A percentile compares a stretch with the other conserved stretches of the same genome.
phyloP scores from a whole-genome alignment of 2,329 filamentous ascomycete genomes.

The Pseudocercospora vitis region DNA sequence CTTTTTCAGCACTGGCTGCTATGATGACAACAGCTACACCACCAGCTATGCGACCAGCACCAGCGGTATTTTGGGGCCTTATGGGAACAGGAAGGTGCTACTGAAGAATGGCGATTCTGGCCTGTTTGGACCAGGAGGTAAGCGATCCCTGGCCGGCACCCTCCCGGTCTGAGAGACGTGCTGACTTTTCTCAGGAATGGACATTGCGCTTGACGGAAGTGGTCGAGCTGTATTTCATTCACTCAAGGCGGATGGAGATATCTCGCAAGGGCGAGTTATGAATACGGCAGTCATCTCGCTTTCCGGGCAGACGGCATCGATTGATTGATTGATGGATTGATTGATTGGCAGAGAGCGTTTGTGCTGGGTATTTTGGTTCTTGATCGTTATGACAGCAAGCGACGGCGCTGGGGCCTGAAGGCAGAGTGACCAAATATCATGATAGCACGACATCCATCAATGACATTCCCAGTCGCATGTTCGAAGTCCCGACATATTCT shows the following conservation, averaged over 20 bases:
- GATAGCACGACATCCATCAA: too few species aligned
- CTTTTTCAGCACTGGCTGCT: conserved; percentile 32
- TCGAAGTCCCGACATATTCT: background rate
- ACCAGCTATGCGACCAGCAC: conserved; percentile 27
- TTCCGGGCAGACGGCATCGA: conserved; percentile 1
- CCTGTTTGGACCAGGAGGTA: conserved; percentile 27
- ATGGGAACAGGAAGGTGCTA: conserved; percentile 26
- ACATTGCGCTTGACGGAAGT: conserved; percentile 17
- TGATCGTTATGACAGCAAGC: too few species aligned
- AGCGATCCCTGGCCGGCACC: too few species aligned
- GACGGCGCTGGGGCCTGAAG: too few species aligned
- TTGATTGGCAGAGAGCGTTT: too few species aligned
- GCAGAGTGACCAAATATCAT: too few species aligned
- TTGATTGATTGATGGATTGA: background rate
- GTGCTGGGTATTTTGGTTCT: too few species aligned
- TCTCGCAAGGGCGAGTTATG: conserved; percentile 6
- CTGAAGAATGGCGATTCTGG: conserved; percentile 26
- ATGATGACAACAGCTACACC: conserved; percentile 25
- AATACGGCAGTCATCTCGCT: conserved; percentile 7
- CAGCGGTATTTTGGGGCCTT: conserved; percentile 25
- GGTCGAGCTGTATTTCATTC: conserved; percentile 25
- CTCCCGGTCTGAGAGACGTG: too few species aligned
- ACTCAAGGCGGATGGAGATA: conserved; percentile 2
- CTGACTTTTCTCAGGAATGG: too few species aligned
- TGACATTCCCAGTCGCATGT: too few species aligned